Base-by-base conservation (phyloP, 176 grass and related monocot genomes). In the Metroxylon sagu region DNA sequence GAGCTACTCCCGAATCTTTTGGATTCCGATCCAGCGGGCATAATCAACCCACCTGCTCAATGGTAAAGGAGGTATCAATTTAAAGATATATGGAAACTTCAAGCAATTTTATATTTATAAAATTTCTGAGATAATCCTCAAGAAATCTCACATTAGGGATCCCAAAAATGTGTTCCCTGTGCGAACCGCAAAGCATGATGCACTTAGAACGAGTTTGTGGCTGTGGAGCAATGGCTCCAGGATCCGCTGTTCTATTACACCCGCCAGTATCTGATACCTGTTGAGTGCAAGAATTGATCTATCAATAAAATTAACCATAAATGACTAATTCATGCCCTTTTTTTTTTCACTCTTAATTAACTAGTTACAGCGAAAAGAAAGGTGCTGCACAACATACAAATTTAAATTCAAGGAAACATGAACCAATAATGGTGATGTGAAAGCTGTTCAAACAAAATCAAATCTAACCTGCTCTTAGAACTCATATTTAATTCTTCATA, bases 161-260 rank as follows among this genome's bases (percentile, higher is more conserved):
- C 93, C 93, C 77, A 98, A 69, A 72, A 85, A 98, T 17, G 93
- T 98, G 66, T 98, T 98, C 64, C 87, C 93, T 48, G 93, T 98
- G 50, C 93, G 76, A 79, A 92, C 84, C 16, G 93, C 93, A 75
- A 98, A 98, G 77, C 93, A 81, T 67, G 80, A n/a, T 25, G 93
- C 93, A 50, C 84, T 73, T 31, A 92, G 31, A 23, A 6, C 62
- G 43, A 84, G 49, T 63, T 98, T 98, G 55, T 81, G 78, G 26
- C 63, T 83, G 80, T 98, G 93, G 39, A 98, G 69, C 53, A 85
- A 71, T 12, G 93, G 93, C 72, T 98, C 93, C 6, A 98, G 69
- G 69, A 98, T 85, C 35, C 87, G 82, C 57, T 98, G 93, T 74
- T 98, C 93, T 16, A 98, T 92, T 67, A 98, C 81, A 54, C 93